phyloP scores from a whole-genome alignment of 2,329 filamentous ascomycete genomes.

The Paecilomyces sp. region DNA sequence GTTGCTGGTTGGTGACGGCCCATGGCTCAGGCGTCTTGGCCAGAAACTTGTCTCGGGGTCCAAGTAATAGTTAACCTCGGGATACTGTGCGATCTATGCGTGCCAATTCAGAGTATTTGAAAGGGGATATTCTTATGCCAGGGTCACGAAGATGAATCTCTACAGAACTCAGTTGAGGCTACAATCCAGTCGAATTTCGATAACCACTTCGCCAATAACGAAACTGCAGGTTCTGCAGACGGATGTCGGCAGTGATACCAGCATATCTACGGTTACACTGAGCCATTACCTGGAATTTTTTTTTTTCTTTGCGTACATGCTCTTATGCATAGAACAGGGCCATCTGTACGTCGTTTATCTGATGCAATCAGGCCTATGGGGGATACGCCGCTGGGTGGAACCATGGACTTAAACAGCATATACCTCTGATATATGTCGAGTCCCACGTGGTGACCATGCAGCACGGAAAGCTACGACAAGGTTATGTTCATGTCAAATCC shows the following conservation, averaged over 20 bases:
- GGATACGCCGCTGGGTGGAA: not conserved
- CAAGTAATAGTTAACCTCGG: not conserved
- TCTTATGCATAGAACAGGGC: not conserved
- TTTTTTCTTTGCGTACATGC: not conserved
- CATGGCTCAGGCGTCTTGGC: not conserved
- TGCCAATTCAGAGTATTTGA: not conserved
- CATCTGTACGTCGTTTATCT: not conserved
- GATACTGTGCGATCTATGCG: not conserved
- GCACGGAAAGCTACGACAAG: not conserved
- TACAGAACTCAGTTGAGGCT: not conserved
- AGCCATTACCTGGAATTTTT: not conserved
- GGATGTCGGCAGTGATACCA: not conserved
- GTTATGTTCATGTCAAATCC: not conserved
- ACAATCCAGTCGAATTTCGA: not conserved
- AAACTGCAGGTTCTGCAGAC: not conserved
- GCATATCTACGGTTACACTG: not conserved
- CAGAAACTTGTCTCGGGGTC: not conserved
- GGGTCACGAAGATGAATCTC: not conserved
- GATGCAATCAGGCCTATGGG: not conserved
- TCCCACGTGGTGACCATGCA: not conserved
- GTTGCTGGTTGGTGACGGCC: not conserved
- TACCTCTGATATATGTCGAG: not conserved
- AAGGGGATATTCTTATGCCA: not conserved
- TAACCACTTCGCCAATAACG: not conserved
- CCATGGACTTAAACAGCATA: not conserved